Percentiles rank a stretch among this genome's conserved stretches.
These are phyloP conservation scores for Eucalyptus rudis DNA, from an alignment of 345 rosid species.

Conservation along the genomic window DNA sequence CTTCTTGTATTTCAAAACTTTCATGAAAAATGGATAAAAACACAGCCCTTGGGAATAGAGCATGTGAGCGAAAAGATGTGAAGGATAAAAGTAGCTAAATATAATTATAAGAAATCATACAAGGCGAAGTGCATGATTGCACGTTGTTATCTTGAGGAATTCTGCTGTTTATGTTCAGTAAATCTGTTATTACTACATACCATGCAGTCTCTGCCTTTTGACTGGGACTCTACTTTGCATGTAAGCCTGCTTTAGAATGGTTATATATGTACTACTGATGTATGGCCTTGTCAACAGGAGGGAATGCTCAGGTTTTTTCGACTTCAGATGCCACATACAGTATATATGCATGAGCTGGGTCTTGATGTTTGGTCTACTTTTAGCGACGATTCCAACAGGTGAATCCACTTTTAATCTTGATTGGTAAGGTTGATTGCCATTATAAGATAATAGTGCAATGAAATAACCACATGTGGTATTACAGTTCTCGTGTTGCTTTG, in stretches of 20 bases:
- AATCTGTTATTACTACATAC: background rate
- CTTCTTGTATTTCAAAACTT: background rate
- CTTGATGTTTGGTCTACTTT: conserved; percentile 60
- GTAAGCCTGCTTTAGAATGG: background rate
- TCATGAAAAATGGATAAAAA: background rate
- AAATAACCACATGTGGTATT: background rate
- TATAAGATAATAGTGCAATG: background rate
- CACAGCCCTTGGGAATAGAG: background rate
- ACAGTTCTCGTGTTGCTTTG: conserved; percentile 67
- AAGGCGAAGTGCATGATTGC: background rate
- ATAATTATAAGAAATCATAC: background rate
- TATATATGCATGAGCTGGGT: conserved; percentile 89
- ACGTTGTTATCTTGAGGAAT: background rate
- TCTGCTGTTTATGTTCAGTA: background rate
- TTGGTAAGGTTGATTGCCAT: background rate
- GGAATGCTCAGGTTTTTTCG: conserved; percentile 73
- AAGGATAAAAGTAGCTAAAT: background rate
- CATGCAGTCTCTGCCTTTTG: background rate
- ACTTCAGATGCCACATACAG: conserved; percentile 85
- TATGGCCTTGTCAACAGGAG: conserved; percentile 22
- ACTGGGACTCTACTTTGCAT: background rate
- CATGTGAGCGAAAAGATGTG: background rate
- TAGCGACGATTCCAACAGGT: conserved; percentile 71
- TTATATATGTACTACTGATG: background rate
- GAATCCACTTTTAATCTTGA: background rate